A percentile compares a stretch with the other conserved stretches of the same genome.
Conservation (phyloP, 1,139 yeast species). For the Lodderomyces theae region DNA sequence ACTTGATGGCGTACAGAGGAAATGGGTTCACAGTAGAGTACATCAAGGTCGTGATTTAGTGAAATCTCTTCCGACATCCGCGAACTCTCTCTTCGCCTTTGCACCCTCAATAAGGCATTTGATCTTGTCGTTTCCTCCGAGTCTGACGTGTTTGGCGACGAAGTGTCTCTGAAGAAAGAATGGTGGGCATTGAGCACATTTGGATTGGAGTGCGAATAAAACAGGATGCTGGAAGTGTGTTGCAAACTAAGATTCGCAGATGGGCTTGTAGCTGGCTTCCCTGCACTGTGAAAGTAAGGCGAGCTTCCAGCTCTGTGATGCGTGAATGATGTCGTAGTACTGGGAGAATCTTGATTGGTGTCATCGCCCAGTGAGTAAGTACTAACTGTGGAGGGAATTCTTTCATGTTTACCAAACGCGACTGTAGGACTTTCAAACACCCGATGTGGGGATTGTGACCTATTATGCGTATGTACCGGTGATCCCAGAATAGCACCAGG, state of each 20-base stretch:
- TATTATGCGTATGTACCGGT: constrained; percentile 11
- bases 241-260: background rate
- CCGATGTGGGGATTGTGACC: constrained; percentile 31
- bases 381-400: constrained; percentile 35
- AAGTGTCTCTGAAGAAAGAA: constrained; percentile 19
- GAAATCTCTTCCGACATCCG: constrained; percentile 21
- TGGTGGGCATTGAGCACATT: constrained; percentile 51
- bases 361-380: constrained; percentile 41
- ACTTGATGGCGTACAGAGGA: constrained; percentile 76
- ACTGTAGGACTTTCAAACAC: constrained; percentile 22
- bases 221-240: background rate
- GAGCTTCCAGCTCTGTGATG: constrained; percentile 10
- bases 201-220: constrained; percentile 49
- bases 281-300: constrained; percentile 6
- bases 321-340: constrained; percentile 1
- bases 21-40: constrained; percentile 81
- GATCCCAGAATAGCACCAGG: constrained; percentile 10
- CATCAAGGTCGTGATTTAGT: constrained; percentile 46
- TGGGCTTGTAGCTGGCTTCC: constrained; percentile 5
- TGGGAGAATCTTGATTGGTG: constrained; percentile 7
- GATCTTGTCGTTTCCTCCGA: constrained; percentile 56
- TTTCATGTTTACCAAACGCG: constrained; percentile 21
- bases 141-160: constrained; percentile 67
- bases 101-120: constrained; percentile 55
- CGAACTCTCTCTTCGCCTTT: constrained; percentile 54